Evolutionary conservation across 164 flowering plant species (phyloP).

Genomic region (Piper longum): DNA sequence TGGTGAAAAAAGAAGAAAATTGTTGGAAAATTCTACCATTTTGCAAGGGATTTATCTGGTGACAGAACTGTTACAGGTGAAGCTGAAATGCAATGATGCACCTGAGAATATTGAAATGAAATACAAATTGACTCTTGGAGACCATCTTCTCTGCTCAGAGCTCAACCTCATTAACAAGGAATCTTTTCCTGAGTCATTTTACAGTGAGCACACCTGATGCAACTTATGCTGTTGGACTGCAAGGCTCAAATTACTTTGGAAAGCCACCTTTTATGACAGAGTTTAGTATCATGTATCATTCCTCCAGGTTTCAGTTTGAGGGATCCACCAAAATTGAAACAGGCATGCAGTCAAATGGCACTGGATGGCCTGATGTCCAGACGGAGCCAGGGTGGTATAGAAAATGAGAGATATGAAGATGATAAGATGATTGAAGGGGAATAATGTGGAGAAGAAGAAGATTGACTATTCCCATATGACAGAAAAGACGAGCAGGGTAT

Average conservation of each 20-base stretch:
- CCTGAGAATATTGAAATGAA: constrained; percentile 31
- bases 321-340: constrained; percentile 5
- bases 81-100: constrained; percentile 33
- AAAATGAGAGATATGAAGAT: neutral
- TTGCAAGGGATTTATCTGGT: no score
- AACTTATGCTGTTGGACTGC: constrained; percentile 63
- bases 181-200: constrained; percentile 41
- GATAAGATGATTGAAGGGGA: constrained; percentile 8
- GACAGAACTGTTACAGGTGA: constrained; percentile 41
- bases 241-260: constrained; percentile 46
- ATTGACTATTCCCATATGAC: constrained; percentile 38
- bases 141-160: constrained; percentile 42
- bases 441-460: constrained; percentile 46
- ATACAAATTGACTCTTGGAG: constrained; percentile 37
- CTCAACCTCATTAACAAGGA: constrained; percentile 32
- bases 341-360: constrained; percentile 14
- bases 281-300: constrained; percentile 36
- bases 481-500: constrained; percentile 59
- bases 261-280: constrained; percentile 35
- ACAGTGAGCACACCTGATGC: constrained; percentile 72
- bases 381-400: constrained; percentile 10
- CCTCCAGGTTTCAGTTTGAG: constrained; percentile 34
- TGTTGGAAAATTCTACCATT: no score
- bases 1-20: no score
- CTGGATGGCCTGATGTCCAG: constrained; percentile 16